Evolutionary conservation across 2,329 filamentous ascomycete genomes (phyloP).

Genomic region (Drechslera avenae): DNA sequence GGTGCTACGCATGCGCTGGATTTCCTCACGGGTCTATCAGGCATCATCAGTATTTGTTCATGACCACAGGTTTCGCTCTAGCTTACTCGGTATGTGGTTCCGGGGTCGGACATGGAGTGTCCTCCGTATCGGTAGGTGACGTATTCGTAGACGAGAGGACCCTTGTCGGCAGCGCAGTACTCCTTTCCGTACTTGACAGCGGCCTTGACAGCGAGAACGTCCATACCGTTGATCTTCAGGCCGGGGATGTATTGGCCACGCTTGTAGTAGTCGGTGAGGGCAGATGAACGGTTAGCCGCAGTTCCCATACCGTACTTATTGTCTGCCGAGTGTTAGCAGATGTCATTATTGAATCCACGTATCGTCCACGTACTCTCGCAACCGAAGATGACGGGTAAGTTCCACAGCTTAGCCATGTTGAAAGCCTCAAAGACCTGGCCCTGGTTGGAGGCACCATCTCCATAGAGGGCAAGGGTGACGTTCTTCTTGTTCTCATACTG

Average conservation of each 20-base stretch:
- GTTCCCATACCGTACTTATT: conserved; percentile 99
- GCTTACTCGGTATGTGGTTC: conserved; percentile 86
- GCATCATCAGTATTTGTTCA: conserved; percentile 20
- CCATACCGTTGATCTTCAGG: conserved; percentile 99
- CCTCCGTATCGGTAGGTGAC: conserved; percentile 99
- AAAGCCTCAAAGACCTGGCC: conserved; percentile 99
- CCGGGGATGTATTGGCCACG: conserved; percentile 99
- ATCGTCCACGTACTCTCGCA: conserved; percentile 81
- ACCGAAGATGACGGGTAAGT: conserved; percentile 90
- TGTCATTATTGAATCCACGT: neutral
- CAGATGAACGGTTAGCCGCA: conserved; percentile 88
- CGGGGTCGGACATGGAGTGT: conserved; percentile 99
- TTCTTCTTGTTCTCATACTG: conserved; percentile 89
- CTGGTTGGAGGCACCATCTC: conserved; percentile 98
- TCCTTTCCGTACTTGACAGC: conserved; percentile 94
- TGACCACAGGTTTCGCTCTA: neutral
- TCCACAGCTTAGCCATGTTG: conserved; percentile 99
- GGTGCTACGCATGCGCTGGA: conserved; percentile 98
- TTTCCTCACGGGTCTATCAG: conserved; percentile 84
- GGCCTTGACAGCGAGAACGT: conserved; percentile 96
- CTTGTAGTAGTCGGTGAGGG: conserved; percentile 99
- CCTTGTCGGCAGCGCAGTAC: conserved; percentile 80
- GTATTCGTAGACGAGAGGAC: conserved; percentile 95
- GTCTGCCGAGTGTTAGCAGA: conserved; percentile 63
- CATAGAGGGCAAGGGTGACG: conserved; percentile 87